Percentiles rank a stretch among this genome's conserved stretches.
Evolutionary conservation across 768 basidiomycete genomes (phyloP).

Genomic region (Gloeophyllum trabeum): DNA sequence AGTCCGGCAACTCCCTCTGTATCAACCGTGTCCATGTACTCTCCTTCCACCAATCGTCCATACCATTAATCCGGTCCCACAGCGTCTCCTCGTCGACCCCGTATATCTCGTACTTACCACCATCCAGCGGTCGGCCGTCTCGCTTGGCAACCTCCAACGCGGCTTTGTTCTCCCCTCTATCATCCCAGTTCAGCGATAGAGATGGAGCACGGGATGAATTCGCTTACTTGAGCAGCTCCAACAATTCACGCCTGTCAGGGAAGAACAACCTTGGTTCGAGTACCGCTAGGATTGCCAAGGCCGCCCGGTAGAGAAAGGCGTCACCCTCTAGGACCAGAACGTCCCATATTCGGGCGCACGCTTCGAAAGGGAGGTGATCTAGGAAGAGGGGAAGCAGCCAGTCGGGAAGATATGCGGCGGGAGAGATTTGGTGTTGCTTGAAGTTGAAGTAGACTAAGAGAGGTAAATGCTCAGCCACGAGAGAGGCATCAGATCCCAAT

Average conservation of each 20-base stretch:
- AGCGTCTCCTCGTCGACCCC: constrained; percentile 77
- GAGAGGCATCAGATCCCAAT: not conserved
- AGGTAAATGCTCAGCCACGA: not conserved
- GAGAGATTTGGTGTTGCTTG: constrained; percentile 86
- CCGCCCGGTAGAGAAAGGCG: constrained; percentile 77
- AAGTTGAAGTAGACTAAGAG: constrained; percentile 85
- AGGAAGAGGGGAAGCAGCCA: constrained; percentile 80
- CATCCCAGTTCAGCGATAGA: not conserved
- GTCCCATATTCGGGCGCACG: constrained; percentile 85
- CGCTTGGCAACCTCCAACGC: constrained; percentile 74
- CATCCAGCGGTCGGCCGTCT: constrained; percentile 49
- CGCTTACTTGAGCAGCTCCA: constrained; percentile 62
- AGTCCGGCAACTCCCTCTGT: constrained; percentile 78
- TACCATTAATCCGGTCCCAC: constrained; percentile 71
- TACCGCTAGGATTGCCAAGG: constrained; percentile 73
- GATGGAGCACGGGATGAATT: constrained; percentile 2
- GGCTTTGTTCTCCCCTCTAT: constrained; percentile 73
- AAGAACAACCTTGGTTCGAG: constrained; percentile 84
- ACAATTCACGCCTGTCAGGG: constrained; percentile 67
- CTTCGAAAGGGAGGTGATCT: constrained; percentile 84
- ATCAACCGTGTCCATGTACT: constrained; percentile 80
- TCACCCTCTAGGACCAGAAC: constrained; percentile 83
- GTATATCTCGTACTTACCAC: constrained; percentile 79
- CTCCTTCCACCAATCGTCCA: constrained; percentile 92
- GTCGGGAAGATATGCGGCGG: constrained; percentile 68